These are phyloP conservation scores for Fusarium tanahbumbuense DNA, from an alignment of 2,329 filamentous ascomycete species.

Conservation along the genomic window DNA sequence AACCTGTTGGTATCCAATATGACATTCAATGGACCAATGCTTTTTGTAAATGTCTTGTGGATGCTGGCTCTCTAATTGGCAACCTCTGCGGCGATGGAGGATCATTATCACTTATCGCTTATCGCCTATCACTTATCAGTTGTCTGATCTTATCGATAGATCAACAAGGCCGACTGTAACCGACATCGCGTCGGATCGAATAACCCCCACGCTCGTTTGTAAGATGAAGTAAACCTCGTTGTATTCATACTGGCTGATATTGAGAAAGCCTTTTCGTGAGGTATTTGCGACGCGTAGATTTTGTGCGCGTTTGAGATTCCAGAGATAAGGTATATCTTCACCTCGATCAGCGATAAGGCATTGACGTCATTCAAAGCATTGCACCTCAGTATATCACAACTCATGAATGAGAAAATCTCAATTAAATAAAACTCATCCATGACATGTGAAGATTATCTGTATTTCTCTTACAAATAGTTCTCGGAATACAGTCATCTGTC, in stretches of 20 bases:
- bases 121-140: neutral
- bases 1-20: no score
- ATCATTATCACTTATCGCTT: neutral
- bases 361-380: neutral
- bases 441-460: neutral
- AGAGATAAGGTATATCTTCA: neutral
- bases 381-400: no score
- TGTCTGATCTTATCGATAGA: neutral
- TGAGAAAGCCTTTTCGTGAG: neutral
- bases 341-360: neutral
- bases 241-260: neutral
- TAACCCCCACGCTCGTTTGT: neutral
- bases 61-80: no score
- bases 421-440: fast-evolving
- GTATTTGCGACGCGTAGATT: fast-evolving
- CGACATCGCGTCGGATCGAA: neutral
- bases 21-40: no score
- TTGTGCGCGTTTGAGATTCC: fast-evolving
- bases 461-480: neutral
- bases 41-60: no score
- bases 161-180: neutral
- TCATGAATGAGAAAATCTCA: no score
- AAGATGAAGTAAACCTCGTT: neutral
- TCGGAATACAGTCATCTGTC: neutral
- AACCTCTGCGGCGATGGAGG: no score